Evolutionary conservation across 495 filamentous ascomycete genomes (phyloP).

Genomic region (Lasiosphaeriaceae sp.): DNA sequence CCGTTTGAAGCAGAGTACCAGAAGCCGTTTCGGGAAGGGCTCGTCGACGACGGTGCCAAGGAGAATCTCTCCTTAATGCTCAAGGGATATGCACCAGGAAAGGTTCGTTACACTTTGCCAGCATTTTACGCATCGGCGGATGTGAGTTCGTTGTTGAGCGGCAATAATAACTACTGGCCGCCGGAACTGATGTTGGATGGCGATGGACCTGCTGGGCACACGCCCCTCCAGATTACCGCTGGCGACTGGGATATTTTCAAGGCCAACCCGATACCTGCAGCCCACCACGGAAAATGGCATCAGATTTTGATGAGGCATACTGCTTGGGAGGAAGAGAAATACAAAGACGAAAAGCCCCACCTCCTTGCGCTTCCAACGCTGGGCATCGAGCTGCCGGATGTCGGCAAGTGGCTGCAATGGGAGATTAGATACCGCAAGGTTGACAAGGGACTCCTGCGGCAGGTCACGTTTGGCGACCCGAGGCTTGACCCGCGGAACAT

Average conservation of each 20-base stretch:
- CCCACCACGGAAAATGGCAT: not conserved
- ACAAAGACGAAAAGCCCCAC: constrained; percentile 12
- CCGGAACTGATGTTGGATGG: not conserved
- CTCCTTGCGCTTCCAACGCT: constrained; percentile 52
- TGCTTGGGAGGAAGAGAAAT: constrained; percentile 3
- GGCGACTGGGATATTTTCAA: no score
- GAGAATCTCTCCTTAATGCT: constrained; percentile 32
- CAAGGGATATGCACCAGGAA: constrained; percentile 43
- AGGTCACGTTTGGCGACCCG: not conserved
- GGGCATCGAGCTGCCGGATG: constrained; percentile 28
- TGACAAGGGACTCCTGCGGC: constrained; percentile 26
- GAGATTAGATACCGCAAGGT: constrained; percentile 47
- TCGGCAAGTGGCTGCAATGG: constrained; percentile 38
- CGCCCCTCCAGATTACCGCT: no score
- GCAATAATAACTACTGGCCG: constrained; percentile 21
- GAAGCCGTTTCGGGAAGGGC: constrained; percentile 36
- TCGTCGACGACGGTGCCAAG: constrained; percentile 19
- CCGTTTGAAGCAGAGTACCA: constrained; percentile 50
- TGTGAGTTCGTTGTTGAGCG: constrained; percentile 11
- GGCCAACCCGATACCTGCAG: no score
- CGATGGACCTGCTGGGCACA: no score
- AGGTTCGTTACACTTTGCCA: constrained; percentile 52
- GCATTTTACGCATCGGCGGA: constrained; percentile 37
- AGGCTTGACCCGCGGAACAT: not conserved
- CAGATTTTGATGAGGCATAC: not conserved